Evolutionary conservation across 257 asterid species (phyloP).

Genomic region (Buddleja alternifolia): DNA sequence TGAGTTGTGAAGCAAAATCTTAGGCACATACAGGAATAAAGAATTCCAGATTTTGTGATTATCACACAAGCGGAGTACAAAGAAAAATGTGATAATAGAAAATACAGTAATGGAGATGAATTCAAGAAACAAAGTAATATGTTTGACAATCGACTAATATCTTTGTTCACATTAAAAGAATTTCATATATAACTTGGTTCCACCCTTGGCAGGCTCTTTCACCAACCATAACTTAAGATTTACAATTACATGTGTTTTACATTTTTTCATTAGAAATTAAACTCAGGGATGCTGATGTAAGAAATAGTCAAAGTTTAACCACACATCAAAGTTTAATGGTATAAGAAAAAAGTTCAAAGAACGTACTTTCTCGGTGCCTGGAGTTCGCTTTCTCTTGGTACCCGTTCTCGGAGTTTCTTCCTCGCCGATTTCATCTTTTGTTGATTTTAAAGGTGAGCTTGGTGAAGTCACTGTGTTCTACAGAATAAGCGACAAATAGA

Average conservation of each 20-base stretch:
- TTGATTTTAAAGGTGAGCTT: constrained; percentile 55
- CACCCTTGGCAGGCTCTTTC: constrained; percentile 5
- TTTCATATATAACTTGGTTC: not conserved
- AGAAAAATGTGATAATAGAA: not conserved
- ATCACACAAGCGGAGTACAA: constrained; percentile 7
- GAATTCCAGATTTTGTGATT: not conserved
- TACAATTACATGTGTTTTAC: not conserved
- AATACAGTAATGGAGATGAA: constrained; percentile 7
- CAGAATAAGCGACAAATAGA: constrained; percentile 25
- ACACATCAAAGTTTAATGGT: constrained; percentile 12
- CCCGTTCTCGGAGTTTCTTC: constrained; percentile 57
- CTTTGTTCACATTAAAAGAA: not conserved
- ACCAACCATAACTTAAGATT: constrained; percentile 4
- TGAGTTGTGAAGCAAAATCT: constrained; percentile 3
- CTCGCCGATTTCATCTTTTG: constrained; percentile 43
- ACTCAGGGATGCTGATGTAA: constrained; percentile 21
- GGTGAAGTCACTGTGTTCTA: constrained; percentile 50
- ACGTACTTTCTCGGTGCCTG: constrained; percentile 61
- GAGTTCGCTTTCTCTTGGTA: constrained; percentile 69
- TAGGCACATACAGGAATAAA: not conserved
- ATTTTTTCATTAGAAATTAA: constrained; percentile 11
- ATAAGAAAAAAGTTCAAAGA: constrained; percentile 2
- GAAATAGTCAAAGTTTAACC: constrained; percentile 9
- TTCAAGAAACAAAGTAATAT: constrained; percentile 7
- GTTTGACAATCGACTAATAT: not conserved